These are phyloP conservation scores for Suillus occidentalis DNA, from an alignment of 768 basidiomycete species.

Conservation along the genomic window DNA sequence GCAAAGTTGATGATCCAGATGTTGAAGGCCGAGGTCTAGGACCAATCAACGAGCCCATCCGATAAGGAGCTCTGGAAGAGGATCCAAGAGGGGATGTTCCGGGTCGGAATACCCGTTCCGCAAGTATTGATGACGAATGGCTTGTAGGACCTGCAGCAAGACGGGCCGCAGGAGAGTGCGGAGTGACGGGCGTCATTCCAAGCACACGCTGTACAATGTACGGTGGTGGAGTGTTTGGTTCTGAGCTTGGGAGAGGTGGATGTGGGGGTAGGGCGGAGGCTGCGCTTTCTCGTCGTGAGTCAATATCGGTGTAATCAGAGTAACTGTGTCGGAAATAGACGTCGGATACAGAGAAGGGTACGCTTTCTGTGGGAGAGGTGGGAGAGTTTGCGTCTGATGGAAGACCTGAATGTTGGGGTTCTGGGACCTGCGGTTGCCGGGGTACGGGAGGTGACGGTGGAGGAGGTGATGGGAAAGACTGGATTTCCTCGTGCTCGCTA, in stretches of 20 bases:
- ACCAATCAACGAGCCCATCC: conserved; percentile 27
- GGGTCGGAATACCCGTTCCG: conserved; percentile 4
- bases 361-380: conserved; percentile 58
- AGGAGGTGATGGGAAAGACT: background rate
- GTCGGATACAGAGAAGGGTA: conserved; percentile 56
- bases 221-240: conserved; percentile 21
- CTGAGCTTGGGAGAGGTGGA: conserved; percentile 38
- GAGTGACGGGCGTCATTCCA: conserved; percentile 25
- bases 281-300: conserved; percentile 34
- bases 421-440: conserved; percentile 30
- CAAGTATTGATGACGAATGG: background rate
- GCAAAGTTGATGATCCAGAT: conserved; percentile 23
- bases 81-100: conserved; percentile 10
- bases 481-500: conserved; percentile 2
- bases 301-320: conserved; percentile 30
- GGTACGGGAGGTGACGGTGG: conserved; percentile 17
- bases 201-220: conserved; percentile 35
- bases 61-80: conserved; percentile 5
- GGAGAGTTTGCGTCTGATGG: conserved; percentile 44
- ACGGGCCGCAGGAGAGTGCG: conserved; percentile 8
- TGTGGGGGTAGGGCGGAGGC: conserved; percentile 43
- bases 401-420: conserved; percentile 26
- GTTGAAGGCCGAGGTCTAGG: conserved; percentile 28
- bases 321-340: conserved; percentile 47
- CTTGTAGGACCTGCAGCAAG: background rate